These are phyloP conservation scores for Ceratocystiopsis sp. DNA, from an alignment of 2,329 filamentous ascomycete species.

Conservation along the genomic window DNA sequence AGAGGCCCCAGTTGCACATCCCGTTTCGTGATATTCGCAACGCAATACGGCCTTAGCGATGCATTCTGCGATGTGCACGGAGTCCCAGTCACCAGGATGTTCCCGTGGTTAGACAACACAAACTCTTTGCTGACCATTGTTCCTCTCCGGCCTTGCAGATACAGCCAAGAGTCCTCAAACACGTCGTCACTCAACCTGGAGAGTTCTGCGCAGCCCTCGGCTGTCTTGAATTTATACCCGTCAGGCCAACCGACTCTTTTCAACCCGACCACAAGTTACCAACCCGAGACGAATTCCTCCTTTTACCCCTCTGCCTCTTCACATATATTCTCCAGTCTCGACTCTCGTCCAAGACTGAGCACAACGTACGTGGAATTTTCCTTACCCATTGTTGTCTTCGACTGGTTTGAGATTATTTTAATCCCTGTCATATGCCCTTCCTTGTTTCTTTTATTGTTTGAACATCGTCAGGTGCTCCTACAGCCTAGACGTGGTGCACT, in stretches of 20 bases:
- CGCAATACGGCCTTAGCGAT: conserved; percentile 19
- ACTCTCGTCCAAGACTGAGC: conserved; percentile 35
- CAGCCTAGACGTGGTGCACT: no score
- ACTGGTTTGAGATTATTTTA: neutral
- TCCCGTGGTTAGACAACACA: no score
- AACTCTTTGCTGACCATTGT: neutral
- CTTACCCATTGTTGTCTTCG: neutral
- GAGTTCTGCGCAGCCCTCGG: conserved; percentile 29
- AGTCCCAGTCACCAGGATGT: no score
- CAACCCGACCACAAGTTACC: conserved; percentile 29
- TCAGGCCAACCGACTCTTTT: conserved; percentile 24
- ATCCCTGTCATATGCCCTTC: neutral
- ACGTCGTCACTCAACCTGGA: conserved; percentile 36
- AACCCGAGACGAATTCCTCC: conserved; percentile 27
- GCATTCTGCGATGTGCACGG: conserved; percentile 6
- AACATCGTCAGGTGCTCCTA: neutral
- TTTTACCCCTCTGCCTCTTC: conserved; percentile 29
- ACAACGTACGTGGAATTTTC: conserved; percentile 31
- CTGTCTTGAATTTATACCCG: conserved; percentile 34
- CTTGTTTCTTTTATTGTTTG: conserved; percentile 4
- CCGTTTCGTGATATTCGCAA: conserved; percentile 8
- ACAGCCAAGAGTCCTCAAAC: conserved; percentile 32
- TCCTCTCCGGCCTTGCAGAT: conserved; percentile 21
- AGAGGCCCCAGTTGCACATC: no score
- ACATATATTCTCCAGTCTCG: conserved; percentile 28